phyloP scores from a whole-genome alignment of 2,329 filamentous ascomycete genomes.

The Aspergillus sp. region DNA sequence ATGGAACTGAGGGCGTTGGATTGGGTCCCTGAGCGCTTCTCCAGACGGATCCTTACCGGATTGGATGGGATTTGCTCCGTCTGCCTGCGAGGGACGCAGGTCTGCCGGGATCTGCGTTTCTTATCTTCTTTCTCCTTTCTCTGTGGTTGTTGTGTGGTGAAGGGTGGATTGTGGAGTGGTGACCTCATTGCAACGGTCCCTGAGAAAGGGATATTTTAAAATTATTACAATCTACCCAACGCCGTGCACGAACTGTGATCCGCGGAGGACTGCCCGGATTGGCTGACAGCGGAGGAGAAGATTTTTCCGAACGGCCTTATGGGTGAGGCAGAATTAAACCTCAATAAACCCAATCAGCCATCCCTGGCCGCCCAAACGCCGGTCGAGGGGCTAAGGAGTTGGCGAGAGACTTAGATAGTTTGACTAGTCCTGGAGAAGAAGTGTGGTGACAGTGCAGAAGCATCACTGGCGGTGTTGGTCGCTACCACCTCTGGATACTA shows the following conservation, averaged over 20 bases:
- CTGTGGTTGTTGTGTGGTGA: background rate
- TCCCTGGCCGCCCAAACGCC: too few species aligned
- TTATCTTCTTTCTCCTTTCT: background rate
- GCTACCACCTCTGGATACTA: conserved; percentile 13
- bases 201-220: background rate
- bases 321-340: too few species aligned
- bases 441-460: conserved; percentile 33
- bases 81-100: background rate
- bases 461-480: conserved; percentile 12
- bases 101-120: background rate
- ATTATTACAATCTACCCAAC: too few species aligned
- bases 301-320: too few species aligned
- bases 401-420: background rate
- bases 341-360: too few species aligned
- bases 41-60: background rate
- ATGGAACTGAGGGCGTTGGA: background rate
- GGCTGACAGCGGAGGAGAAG: too few species aligned
- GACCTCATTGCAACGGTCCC: background rate
- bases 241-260: too few species aligned
- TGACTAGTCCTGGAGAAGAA: background rate
- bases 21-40: background rate
- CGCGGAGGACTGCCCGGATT: too few species aligned
- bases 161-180: too few species aligned
- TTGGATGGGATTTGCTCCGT: background rate
- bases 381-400: background rate